Evolutionary conservation across 768 basidiomycete genomes (phyloP), one percentile per base, ranked within the genome.

Genomic region (Dentipellis fragilis): DNA sequence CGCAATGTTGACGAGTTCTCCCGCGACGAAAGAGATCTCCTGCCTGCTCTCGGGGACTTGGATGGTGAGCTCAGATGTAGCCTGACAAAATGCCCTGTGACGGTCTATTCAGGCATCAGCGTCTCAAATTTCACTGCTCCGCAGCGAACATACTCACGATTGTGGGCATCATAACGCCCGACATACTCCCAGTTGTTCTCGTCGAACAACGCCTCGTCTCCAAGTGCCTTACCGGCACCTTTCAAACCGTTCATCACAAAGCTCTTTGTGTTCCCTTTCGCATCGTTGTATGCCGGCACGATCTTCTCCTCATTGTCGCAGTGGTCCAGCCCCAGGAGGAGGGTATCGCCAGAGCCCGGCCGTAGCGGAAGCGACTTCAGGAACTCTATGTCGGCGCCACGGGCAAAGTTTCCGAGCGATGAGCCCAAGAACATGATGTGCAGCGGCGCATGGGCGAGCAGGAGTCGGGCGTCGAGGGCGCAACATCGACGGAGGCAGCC

Each of bases 351-450:
- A 17, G 72, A 75, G 6, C 84, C 79, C 10, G 87, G 72, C 12
- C 86, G 81, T 19, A 97, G 73, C 4, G 93, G 93, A 29, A 97
- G 72, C 2, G 82, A 81, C 7, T 75, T 75, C 51, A 99, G 78
- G 70, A 99, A 97, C 0, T 75, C 69, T 0, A 76, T 77, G 9
- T 85, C 88, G 22, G 79, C 85, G 4, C 74, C 72, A 10, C 92
- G 79, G 4, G 75, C 63, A 68, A 98, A 97, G 73, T 97, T 98
- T 7, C 94, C 96, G 6, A 98, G 67, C 0, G 91, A 90, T 0
- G 89, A 93, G 0, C 95, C 96, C 14, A 98, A 74, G 73, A 96
- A 97, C 58, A 98, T 73, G 53, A 97, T 73, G 65, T 96, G 93
- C 35, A 92, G 68, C 14, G 88, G 84, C 2, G 71, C 68, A 47